A percentile compares a stretch with the other conserved stretches of the same genome.
These are phyloP conservation scores for Breviolum minutum DNA, from an alignment of 73 alveolate genomes.

Conservation along the genomic window DNA sequence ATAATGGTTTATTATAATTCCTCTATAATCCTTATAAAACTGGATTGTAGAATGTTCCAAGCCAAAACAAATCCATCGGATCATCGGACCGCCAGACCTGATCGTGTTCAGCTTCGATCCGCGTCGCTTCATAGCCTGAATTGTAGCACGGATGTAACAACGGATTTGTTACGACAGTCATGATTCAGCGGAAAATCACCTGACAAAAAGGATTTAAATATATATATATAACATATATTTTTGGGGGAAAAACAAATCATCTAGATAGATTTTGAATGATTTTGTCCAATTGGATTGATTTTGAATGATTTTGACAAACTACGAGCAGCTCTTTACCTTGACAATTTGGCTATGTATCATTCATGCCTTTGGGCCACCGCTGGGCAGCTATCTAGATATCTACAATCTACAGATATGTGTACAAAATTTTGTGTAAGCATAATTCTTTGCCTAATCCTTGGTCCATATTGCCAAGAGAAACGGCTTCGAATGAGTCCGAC, in stretches of 20 bases:
- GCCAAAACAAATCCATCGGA: background rate
- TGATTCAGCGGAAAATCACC: background rate
- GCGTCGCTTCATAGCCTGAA: constrained; percentile 63
- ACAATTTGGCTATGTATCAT: background rate
- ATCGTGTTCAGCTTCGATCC: constrained; percentile 89
- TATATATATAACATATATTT: too few species aligned
- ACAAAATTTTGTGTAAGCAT: background rate
- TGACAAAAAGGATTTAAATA: too few species aligned
- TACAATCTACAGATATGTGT: background rate
- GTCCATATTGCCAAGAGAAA: background rate
- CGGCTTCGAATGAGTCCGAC: too few species aligned
- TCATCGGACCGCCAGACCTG: background rate
- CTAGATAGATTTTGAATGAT: too few species aligned
- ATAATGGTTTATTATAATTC: too few species aligned
- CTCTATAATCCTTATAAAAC: too few species aligned
- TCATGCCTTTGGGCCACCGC: background rate
- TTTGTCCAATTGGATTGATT: too few species aligned
- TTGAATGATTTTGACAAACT: too few species aligned
- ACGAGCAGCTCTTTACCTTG: too few species aligned
- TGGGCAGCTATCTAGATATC: background rate
- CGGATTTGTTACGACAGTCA: background rate
- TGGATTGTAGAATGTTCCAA: too few species aligned
- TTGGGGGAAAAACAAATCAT: too few species aligned
- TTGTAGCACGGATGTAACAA: background rate
- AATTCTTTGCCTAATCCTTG: background rate